Evolutionary conservation across 345 rosid species (phyloP), one percentile per base, ranked within the genome.

Genomic region (Euphorbia tirucalli): DNA sequence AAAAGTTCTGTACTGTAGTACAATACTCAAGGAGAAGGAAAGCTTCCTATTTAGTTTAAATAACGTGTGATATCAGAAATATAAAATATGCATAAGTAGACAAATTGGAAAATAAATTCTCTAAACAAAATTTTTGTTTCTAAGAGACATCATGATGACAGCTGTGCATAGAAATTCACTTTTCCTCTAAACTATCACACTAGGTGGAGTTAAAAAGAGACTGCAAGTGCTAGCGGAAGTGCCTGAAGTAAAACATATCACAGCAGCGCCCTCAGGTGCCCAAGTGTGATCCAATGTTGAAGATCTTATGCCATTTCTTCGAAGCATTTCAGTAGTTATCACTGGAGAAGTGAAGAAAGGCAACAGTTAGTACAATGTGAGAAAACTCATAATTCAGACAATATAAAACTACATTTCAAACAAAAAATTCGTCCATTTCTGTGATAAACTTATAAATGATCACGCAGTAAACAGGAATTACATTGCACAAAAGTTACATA

Each of bases 171-270:
- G 11, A 57, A 24, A 24, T 4, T 11, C 19, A 57, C 31, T 57
- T 24, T 15, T 24, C 18, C 31, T 1, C 30, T 15, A 57, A 27
- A 58, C 61, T 25, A 3, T 5, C 39, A 28, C 22, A 19, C 57
- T 52, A n/a, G 11, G 25, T 56, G 15, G 3, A 21, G 48, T 39
- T 19, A 39, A 54, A 21, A 72, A 66, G 10, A 1, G 57, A 41
- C 14, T 22, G n/a, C 48, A 21, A n/a, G 21, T 57, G 52, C 3
- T 25, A 49, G 6, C 9, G 21, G 35, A 7, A 62, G 2, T 84
- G 87, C 98, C 96, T 31, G 93, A 90, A 74, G 93, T 94, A 77
- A 94, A 94, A 83, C 96, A 94, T 73, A 92, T 86, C 61, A 94
- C 22, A 6, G 80, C 90, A 65, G 92, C 91, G 24, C 85, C 90